Evolutionary conservation across 345 rosid genomes (phyloP).

Genomic region (Populus deltoides): DNA sequence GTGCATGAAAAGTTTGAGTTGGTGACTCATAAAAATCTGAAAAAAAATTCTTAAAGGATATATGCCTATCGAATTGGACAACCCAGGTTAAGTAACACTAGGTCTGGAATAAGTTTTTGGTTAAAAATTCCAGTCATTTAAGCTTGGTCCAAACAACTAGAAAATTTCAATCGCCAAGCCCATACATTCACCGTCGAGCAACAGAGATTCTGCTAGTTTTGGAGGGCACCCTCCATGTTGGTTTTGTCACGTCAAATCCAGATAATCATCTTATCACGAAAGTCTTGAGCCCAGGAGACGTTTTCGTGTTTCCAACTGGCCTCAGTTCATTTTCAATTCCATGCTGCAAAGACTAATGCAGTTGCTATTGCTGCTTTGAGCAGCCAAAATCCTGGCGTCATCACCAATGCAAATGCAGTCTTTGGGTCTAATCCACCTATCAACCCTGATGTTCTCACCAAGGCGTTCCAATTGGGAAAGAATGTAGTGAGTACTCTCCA

Average conservation of each 20-base stretch:
- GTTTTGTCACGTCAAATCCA: background rate
- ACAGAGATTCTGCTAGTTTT: slow-evolving; percentile 8
- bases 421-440: slow-evolving; percentile 4
- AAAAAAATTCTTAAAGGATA: rapidly evolving
- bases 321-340: background rate
- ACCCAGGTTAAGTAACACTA: no score
- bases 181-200: slow-evolving; percentile 16
- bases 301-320: slow-evolving; percentile 14
- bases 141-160: no score
- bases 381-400: slow-evolving; percentile 18
- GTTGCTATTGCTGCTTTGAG: slow-evolving; percentile 17
- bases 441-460: slow-evolving; percentile 12
- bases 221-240: background rate
- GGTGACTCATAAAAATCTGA: no score
- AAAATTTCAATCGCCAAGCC: no score
- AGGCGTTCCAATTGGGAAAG: slow-evolving; percentile 13
- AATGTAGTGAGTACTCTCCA: background rate
- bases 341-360: background rate
- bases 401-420: slow-evolving; percentile 6
- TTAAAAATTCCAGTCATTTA: no score
- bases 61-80: no score
- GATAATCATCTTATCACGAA: slow-evolving; percentile 5
- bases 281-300: slow-evolving; percentile 17
- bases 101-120: no score
- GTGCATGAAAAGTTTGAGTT: no score